These are phyloP conservation scores for Ogataea haglerorum DNA, from an alignment of 805 yeast genomes.

Conservation along the genomic window DNA sequence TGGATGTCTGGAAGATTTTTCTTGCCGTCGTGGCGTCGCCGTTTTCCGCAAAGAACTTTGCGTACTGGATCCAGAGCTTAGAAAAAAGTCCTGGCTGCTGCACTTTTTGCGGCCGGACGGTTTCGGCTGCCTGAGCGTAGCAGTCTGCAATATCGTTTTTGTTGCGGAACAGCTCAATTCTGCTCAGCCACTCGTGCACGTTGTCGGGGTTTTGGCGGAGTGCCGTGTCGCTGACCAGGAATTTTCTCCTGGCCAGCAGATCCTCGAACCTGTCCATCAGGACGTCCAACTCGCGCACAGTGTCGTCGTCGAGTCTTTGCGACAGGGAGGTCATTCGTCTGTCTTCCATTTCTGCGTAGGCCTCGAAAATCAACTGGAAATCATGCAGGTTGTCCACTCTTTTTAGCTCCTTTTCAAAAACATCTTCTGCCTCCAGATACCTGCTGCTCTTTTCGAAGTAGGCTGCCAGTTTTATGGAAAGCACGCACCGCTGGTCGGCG, in stretches of 20 bases:
- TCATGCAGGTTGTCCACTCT: conserved; percentile 52
- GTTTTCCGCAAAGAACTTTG: conserved; percentile 55
- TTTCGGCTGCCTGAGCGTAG: conserved; percentile 61
- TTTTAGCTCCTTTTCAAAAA: conserved; percentile 47
- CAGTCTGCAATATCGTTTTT: conserved; percentile 47
- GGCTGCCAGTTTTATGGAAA: conserved; percentile 46
- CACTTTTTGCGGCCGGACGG: conserved; percentile 59
- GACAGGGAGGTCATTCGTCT: conserved; percentile 35
- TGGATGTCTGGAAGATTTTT: conserved; percentile 58
- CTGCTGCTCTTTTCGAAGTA: conserved; percentile 42
- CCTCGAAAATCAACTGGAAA: conserved; percentile 62
- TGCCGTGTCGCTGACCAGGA: conserved; percentile 63
- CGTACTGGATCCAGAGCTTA: conserved; percentile 68
- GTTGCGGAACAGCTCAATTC: conserved; percentile 46
- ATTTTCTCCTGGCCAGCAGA: conserved; percentile 52
- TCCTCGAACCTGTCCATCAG: conserved; percentile 48
- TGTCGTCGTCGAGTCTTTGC: conserved; percentile 21
- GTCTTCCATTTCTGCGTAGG: conserved; percentile 61
- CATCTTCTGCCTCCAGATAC: conserved; percentile 37
- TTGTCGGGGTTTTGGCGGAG: conserved; percentile 59
- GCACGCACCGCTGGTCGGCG: conserved; percentile 56
- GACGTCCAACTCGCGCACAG: conserved; percentile 40
- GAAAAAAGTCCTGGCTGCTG: conserved; percentile 42
- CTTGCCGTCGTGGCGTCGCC: conserved; percentile 58
- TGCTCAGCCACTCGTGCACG: conserved; percentile 65